Evolutionary conservation across 306 rosid genomes (phyloP).

Genomic region (Carpinus viminea): DNA sequence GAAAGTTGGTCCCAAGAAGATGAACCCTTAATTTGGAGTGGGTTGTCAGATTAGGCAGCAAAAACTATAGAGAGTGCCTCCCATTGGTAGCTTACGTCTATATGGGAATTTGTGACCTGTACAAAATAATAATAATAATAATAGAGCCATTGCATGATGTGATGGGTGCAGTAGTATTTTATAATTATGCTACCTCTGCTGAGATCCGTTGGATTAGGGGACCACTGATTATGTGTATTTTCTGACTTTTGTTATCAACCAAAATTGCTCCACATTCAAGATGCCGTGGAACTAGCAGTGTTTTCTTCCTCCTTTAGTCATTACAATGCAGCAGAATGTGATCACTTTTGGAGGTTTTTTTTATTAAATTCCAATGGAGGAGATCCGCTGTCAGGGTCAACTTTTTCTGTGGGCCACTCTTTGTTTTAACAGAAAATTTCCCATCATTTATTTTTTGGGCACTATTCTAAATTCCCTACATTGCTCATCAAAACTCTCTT

Average conservation of each 20-base stretch:
- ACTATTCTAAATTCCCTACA: constrained; percentile 4
- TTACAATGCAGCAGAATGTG: constrained; percentile 31
- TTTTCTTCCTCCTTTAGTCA: constrained; percentile 2
- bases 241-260: constrained; percentile 38
- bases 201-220: constrained; percentile 41
- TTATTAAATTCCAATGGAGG: constrained; percentile 22
- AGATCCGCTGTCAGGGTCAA: constrained; percentile 22
- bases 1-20: constrained; percentile 34
- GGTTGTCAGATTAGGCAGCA: constrained; percentile 18
- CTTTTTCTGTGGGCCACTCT: constrained; percentile 34
- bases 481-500: background rate
- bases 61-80: constrained; percentile 3
- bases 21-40: constrained; percentile 23
- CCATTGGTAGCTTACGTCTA: constrained; percentile 5
- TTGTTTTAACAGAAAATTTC: constrained; percentile 23
- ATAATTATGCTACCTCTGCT: constrained; percentile 30
- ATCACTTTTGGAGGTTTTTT: constrained; percentile 21
- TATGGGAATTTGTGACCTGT: constrained; percentile 23
- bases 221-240: constrained; percentile 41
- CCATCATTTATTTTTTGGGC: constrained; percentile 22
- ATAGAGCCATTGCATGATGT: constrained; percentile 30
- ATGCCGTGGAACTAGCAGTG: constrained; percentile 29
- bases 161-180: constrained; percentile 35
- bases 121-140: background rate
- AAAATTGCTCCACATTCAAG: constrained; percentile 28